A percentile compares a stretch with the other conserved stretches of the same genome.
These are phyloP conservation scores for Erodium maritimum DNA, from an alignment of 345 rosid genomes.

Conservation along the genomic window DNA sequence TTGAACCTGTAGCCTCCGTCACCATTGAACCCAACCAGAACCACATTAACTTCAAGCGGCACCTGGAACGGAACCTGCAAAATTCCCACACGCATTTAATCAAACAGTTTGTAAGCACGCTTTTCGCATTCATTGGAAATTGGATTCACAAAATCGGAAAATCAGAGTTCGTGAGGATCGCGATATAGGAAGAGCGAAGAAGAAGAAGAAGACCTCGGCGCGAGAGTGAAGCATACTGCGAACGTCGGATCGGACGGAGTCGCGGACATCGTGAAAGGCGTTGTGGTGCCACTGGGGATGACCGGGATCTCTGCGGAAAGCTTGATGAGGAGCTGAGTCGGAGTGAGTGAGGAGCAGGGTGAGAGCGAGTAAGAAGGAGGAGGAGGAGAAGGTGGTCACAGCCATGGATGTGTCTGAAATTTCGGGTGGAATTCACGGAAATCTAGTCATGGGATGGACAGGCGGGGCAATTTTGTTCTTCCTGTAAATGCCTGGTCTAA, in stretches of 20 bases:
- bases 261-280: slow-evolving; percentile 88
- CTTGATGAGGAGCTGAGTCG: slow-evolving; percentile 53
- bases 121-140: too few species aligned
- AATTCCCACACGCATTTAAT: background rate
- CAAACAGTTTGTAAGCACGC: background rate
- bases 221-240: slow-evolving; percentile 95
- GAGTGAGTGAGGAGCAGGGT: slow-evolving; percentile 30
- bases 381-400: slow-evolving; percentile 2
- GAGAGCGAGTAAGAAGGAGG: slow-evolving; percentile 10
- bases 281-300: slow-evolving; percentile 98
- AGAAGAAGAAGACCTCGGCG: slow-evolving; percentile 52
- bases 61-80: slow-evolving; percentile 94
- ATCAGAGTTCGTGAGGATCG: too few species aligned
- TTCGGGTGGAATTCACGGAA: too few species aligned
- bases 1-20: slow-evolving; percentile 83
- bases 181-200: background rate
- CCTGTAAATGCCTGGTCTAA: too few species aligned
- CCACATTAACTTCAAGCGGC: slow-evolving; percentile 86
- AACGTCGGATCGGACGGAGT: slow-evolving; percentile 78
- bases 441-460: too few species aligned
- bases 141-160: background rate
- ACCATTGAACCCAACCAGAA: slow-evolving; percentile 71
- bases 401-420: too few species aligned
- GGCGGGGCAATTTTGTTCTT: too few species aligned
- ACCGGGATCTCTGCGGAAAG: slow-evolving; percentile 88